phyloP scores from a whole-genome alignment of 768 basidiomycete species.

The Suillus americanus region DNA sequence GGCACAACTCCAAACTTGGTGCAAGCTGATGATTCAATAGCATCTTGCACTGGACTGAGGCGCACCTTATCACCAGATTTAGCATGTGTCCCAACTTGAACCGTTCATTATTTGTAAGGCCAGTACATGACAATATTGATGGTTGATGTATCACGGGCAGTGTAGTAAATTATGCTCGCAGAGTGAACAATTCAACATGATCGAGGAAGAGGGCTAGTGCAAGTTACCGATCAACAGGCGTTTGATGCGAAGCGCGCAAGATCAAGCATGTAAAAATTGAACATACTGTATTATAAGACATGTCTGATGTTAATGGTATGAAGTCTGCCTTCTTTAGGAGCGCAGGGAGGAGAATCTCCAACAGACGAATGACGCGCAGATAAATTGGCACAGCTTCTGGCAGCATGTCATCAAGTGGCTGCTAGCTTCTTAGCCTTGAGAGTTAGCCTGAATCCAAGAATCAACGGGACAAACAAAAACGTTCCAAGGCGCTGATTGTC shows the following conservation, averaged over 20 bases:
- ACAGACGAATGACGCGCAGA: neutral
- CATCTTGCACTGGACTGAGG: neutral
- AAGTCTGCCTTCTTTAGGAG: neutral
- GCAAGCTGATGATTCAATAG: neutral
- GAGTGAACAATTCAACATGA: neutral
- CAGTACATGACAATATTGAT: neutral
- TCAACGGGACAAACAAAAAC: neutral
- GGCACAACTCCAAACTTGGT: neutral
- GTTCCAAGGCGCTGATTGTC: neutral
- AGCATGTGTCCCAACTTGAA: neutral
- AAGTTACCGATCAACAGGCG: neutral
- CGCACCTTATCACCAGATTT: neutral
- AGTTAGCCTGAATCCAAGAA: neutral
- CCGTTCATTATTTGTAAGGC: neutral
- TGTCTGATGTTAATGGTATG: neutral
- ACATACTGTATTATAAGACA: neutral
- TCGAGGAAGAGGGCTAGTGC: neutral
- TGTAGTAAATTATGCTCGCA: neutral
- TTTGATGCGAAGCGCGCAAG: neutral
- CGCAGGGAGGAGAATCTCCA: neutral
- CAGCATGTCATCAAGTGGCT: neutral
- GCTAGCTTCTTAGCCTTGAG: no score
- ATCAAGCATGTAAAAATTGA: neutral
- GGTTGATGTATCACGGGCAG: neutral
- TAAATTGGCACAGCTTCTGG: neutral